Conservation (phyloP, 345 rosid genomes). For the Camelina sativa region DNA sequence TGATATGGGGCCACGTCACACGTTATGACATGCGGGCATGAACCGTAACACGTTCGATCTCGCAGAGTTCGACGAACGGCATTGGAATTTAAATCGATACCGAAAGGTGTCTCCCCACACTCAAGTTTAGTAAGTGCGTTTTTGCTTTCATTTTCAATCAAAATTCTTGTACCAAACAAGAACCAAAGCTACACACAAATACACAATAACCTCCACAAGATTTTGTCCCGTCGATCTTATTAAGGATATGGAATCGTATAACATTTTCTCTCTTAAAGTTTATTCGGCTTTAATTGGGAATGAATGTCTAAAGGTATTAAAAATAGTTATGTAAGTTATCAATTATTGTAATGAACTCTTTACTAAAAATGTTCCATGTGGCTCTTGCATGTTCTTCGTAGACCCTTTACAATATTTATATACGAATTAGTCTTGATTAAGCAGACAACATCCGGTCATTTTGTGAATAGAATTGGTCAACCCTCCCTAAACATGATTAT, state of each 20-base stretch:
- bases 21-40: conserved; percentile 26
- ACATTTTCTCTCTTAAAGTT: too few species aligned
- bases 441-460: conserved; percentile 12
- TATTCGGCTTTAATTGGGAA: too few species aligned
- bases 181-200: neutral
- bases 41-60: conserved; percentile 32
- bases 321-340: neutral
- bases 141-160: neutral
- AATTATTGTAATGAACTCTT: neutral
- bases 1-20: conserved; percentile 27
- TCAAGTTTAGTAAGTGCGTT: neutral
- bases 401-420: neutral
- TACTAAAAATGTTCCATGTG: conserved; percentile 28
- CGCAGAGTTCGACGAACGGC: neutral
- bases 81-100: conserved; percentile 7
- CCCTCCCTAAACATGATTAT: neutral
- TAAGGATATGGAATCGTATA: neutral
- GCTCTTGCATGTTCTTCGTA: conserved; percentile 30
- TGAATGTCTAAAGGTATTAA: too few species aligned
- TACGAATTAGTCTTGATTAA: neutral
- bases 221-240: neutral
- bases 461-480: neutral
- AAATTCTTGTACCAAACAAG: neutral
- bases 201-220: neutral
- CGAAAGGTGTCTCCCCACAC: neutral